Percentiles rank a stretch among this genome's conserved stretches.
Conservation (phyloP, 2,329 filamentous ascomycete genomes). For the Microdochium trichocladiopsis region DNA sequence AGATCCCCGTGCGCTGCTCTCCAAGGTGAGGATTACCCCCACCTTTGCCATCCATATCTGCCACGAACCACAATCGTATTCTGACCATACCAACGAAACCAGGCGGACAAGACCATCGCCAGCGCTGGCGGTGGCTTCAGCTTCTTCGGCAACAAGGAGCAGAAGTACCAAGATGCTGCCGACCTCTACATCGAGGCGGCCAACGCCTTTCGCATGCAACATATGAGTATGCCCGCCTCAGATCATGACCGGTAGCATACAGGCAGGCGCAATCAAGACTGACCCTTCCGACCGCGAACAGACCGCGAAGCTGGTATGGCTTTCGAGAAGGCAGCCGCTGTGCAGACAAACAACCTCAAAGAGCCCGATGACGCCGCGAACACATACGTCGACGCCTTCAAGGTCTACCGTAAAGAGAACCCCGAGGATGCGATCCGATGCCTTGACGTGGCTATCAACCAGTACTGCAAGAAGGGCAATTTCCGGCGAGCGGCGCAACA, state of each 20-base stretch:
- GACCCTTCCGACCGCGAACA: conserved; percentile 22
- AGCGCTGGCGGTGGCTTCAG: conserved; percentile 76
- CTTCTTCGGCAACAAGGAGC: conserved; percentile 78
- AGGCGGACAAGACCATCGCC: conserved; percentile 82
- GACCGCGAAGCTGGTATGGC: conserved; percentile 80
- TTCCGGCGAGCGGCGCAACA: conserved; percentile 85
- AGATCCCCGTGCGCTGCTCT: conserved; percentile 70
- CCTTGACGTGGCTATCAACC: conserved; percentile 70
- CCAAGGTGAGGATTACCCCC: conserved; percentile 52
- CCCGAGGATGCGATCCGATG: conserved; percentile 78
- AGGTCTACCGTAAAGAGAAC: conserved; percentile 82
- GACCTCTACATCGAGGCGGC: conserved; percentile 84
- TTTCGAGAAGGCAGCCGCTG: conserved; percentile 78
- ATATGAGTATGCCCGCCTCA: conserved; percentile 55
- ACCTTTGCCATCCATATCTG: conserved; percentile 12
- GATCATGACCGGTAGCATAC: background rate
- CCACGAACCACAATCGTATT: conserved; percentile 4
- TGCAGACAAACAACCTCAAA: conserved; percentile 75
- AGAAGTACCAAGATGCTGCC: conserved; percentile 85
- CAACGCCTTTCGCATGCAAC: conserved; percentile 86
- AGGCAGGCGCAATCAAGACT: conserved; percentile 3
- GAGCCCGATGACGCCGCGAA: conserved; percentile 92
- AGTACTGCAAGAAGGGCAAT: conserved; percentile 86
- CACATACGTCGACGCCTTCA: conserved; percentile 83
- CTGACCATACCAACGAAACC: conserved; percentile 14